Conservation (phyloP, 2,329 filamentous ascomycete species). For the Aspergillus ochraceus region DNA sequence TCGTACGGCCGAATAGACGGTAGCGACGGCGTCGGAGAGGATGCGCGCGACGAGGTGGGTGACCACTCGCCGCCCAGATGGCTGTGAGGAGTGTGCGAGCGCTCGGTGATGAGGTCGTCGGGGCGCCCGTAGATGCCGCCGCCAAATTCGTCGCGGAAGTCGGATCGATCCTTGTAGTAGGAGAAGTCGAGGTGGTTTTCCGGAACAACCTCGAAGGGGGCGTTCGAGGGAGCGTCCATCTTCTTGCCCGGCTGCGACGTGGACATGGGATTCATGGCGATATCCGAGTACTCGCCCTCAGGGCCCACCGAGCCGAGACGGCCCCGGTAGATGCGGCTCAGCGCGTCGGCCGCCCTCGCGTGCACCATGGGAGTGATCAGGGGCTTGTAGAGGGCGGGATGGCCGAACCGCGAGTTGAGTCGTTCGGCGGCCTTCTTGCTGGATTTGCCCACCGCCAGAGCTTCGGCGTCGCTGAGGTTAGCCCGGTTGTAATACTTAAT, state of each 20-base stretch:
- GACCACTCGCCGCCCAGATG: conserved; percentile 39
- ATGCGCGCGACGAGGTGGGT: conserved; percentile 40
- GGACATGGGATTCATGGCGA: conserved; percentile 77
- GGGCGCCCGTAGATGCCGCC: conserved; percentile 59
- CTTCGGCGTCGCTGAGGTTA: conserved; percentile 55
- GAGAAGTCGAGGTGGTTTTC: conserved; percentile 86
- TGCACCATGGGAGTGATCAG: conserved; percentile 95
- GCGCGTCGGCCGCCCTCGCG: conserved; percentile 80
- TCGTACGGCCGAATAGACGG: conserved; percentile 29
- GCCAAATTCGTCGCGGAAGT: conserved; percentile 86
- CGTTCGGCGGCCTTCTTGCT: conserved; percentile 55
- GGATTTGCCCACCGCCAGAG: conserved; percentile 33
- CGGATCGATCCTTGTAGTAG: conserved; percentile 85
- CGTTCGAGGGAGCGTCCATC: conserved; percentile 41
- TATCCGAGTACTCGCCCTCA: conserved; percentile 65
- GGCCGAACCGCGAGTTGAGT: conserved; percentile 77
- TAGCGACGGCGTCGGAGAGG: conserved; percentile 41
- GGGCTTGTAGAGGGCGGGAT: conserved; percentile 85
- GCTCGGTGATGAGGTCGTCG: conserved; percentile 47
- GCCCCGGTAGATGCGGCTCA: conserved; percentile 83
- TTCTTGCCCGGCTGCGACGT: conserved; percentile 57
- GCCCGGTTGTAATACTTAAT: conserved; percentile 77
- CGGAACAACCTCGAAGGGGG: conserved; percentile 86
- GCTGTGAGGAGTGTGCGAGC: conserved; percentile 44
- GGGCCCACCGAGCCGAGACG: conserved; percentile 60